phyloP scores from a whole-genome alignment of 176 grass and related monocot genomes.

The Eremochloa ophiuroides region DNA sequence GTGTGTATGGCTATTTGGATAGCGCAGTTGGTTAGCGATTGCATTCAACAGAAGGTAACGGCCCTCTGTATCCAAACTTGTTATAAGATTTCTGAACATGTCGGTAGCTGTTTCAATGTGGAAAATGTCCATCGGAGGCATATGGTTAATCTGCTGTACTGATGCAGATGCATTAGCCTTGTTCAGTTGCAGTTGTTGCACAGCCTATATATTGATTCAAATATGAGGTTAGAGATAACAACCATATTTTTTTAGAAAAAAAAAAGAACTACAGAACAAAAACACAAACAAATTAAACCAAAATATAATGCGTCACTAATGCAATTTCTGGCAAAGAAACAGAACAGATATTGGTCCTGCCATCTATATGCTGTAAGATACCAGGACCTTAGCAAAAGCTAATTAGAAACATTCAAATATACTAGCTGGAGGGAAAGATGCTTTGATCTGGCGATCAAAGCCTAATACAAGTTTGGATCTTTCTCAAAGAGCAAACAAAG shows the following conservation, averaged over 20 bases:
- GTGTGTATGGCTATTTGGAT: constrained; percentile 87
- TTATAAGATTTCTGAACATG: constrained; percentile 60
- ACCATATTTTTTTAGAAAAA: neutral
- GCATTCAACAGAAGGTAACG: constrained; percentile 84
- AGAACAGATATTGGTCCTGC: neutral
- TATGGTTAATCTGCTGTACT: constrained; percentile 63
- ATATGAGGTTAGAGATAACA: neutral
- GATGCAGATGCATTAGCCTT: constrained; percentile 39
- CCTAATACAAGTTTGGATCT: neutral
- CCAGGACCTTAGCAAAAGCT: neutral
- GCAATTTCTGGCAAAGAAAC: neutral
- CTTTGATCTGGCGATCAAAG: neutral
- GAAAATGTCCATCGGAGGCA: constrained; percentile 62
- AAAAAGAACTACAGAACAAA: neutral
- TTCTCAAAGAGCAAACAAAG: neutral
- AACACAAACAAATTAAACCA: neutral
- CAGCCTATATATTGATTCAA: constrained; percentile 45
- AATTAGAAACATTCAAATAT: neutral
- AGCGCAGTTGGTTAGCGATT: constrained; percentile 76
- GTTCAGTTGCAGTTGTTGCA: constrained; percentile 69
- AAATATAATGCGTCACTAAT: neutral
- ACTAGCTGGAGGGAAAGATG: neutral
- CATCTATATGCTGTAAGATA: neutral
- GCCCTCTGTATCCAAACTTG: constrained; percentile 78
- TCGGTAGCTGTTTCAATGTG: constrained; percentile 67